Base-by-base conservation (phyloP, 208 protist species). In the Eutreptiella sp. region DNA sequence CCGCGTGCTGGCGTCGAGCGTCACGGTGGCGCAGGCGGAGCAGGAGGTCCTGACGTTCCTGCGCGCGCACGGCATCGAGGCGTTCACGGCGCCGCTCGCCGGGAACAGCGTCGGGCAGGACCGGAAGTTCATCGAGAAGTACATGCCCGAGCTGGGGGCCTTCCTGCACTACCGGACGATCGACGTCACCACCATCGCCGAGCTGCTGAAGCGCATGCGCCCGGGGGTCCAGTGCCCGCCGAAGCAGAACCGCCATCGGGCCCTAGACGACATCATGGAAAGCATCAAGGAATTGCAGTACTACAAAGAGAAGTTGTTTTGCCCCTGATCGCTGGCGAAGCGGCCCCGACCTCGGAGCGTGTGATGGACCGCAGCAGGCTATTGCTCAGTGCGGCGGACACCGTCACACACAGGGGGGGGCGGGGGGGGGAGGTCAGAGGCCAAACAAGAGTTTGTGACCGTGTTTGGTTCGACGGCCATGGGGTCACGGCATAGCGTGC, bases 151-250 rank as follows among this genome's bases (percentile, higher is more conserved):
- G 16, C 19, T 41, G 36, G 36, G 19, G 16, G 16, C 9, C 14
- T 33, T 67, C 45, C 46, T 79, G 2, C 73, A 79, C 46, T 79
- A 79, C 38, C 35, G 73, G 11, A 66, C 73, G 4, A 38, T 77
- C 21, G 71, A 76, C 47, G 55, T 69, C 14, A 65, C 38, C 45
- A 65, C 71, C 2, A 41, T 79, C 11, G 70, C 70, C 38, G 73
- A 79, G 36, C 59, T 77, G 5, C 19, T 31, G 2, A 23, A 46
- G 34, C 31, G 70, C 9, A 72, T 63, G 72, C 68, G 50, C 19
- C 70, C 69, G 1, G 23, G 34, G 21, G 9, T 33, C 21, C 42
- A 21, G 27, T 16, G 16, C 36, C 19, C 19, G 16, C 42, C 5
- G 26, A 50, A 57, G 57, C 45, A 19, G n/a, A 16, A 4, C 1